Conservation (phyloP, 2,329 filamentous ascomycete species). For the Neofusicoccum parvum region DNA sequence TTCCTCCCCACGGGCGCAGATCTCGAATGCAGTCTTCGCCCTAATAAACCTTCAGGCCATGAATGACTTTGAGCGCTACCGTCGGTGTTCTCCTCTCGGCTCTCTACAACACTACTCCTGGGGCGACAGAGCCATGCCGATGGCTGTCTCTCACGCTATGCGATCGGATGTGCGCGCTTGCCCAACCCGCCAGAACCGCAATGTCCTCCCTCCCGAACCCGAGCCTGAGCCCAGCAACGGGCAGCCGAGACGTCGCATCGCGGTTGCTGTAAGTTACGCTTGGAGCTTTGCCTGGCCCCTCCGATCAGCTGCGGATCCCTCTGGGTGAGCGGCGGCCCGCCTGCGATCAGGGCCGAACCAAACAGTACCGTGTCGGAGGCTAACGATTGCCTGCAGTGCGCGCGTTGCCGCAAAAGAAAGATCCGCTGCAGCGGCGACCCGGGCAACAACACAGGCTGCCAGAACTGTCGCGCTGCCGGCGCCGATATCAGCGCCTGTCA, state of each 20-base stretch:
- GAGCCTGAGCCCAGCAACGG: conserved; percentile 38
- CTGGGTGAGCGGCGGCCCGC: not conserved
- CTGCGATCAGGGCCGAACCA: not conserved
- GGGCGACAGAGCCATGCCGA: conserved; percentile 9
- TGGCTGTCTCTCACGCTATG: conserved; percentile 17
- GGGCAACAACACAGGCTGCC: conserved; percentile 75
- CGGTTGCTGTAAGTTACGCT: conserved; percentile 38
- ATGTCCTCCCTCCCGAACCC: conserved; percentile 25
- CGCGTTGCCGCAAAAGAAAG: conserved; percentile 87
- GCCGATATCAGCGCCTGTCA: conserved; percentile 64
- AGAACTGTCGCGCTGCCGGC: conserved; percentile 78
- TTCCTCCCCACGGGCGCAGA: not conserved
- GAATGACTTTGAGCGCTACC: conserved; percentile 20
- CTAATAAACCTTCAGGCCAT: conserved; percentile 20
- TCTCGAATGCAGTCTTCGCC: not conserved
- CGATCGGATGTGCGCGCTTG: conserved; percentile 6
- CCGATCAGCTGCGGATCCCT: not conserved
- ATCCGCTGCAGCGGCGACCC: conserved; percentile 90
- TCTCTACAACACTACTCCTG: conserved; percentile 16
- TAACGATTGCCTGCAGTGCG: conserved; percentile 62
- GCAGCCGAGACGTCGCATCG: conserved; percentile 54
- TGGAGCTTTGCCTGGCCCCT: not conserved
- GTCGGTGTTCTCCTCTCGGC: conserved; percentile 16
- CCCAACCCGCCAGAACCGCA: conserved; percentile 18
- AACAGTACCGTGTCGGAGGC: not conserved